Evolutionary conservation across 148 eudicot genomes (phyloP), one percentile per base, ranked within the genome.

Genomic region (Spergularia bocconei): DNA sequence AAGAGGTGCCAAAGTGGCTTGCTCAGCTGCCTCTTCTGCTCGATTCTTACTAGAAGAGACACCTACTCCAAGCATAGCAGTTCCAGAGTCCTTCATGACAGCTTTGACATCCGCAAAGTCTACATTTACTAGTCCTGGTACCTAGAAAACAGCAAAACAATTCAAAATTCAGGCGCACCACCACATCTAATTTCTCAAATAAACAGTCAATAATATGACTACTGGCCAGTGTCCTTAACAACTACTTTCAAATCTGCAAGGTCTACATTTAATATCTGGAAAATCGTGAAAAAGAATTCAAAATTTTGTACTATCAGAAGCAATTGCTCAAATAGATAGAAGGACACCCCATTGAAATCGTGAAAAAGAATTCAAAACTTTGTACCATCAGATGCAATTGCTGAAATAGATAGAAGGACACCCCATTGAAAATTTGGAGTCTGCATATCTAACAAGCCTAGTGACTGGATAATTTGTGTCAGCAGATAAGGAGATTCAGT

Each of bases 1-100:
- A 58, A 95, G 84, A 76, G 99, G 99, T 73, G 99, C 97, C 79
- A 92, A 76, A 59, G 99, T 95, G 69, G 99, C 99, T 84, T 95
- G 99, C 76, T 95, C 98, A 58, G 99, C 99, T 71, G 99, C 99
- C 87, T 92, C 99, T 83, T 95, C 98, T 56, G 99, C 99, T 16
- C 99, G 97, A 76, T 95, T 95, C 86, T 92, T 96, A 87, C 99
- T 92, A 17, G 99, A 92, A 4, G 99, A 92, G 73, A 87, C 97
- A 56, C 99, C 99, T 58, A 96, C 98, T 72, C 99, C 99, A 65
- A 96, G 98, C 99, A 96, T 92, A 21, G 99, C 98, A 29, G 99
- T 92, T 77, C 99, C 99, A 25, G 99, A 92, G 82, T 96, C 88
- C 82, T 88, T 92, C 99, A 96, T 96, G 50, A 96, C 87, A 66